Base-by-base conservation (phyloP, 495 filamentous ascomycete genomes). In the Neurospora discreta region DNA sequence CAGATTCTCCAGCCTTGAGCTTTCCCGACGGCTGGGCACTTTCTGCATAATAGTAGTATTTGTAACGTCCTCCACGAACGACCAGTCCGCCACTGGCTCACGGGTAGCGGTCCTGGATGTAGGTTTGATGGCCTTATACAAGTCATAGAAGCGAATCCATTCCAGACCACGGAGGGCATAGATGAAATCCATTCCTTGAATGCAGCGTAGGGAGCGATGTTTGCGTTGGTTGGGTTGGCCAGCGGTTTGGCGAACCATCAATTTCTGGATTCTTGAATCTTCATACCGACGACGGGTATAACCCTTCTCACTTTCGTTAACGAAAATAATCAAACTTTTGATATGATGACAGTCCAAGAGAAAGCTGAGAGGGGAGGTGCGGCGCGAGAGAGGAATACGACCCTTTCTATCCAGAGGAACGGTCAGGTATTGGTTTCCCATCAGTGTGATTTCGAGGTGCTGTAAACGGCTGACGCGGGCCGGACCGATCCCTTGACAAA, bases 111-210 rank as follows among this genome's bases (percentile, higher is more conserved):
- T 67, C 3, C 73, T 58, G 1, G 60, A 18, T 0, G 70, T 13
- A 1, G 60, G 16, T 0, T 69, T 10, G 0, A 60, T 8, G 0
- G 74, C 69, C 26, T 73, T 72, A 39, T 78, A 30, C 0, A 75
- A 60, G 39, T 84, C 82, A 30, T 81, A 80, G 39, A 81, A 82
- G 0, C 76, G 75, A 2, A 84, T 71, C 72, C 72, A 78, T 0
- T 73, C 70, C 70, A 85, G 73, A 1, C 82, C 82, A 3, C 83
- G 81, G 0, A 84, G 78, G 23, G 76, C 58, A 42, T 76, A 77
- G 18, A 85, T 68, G 33, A 74, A 81, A 40, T 85, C 82, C 9
- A 84, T 74, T 0, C 82, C 83, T 36, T 84, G 81, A 0, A 82
- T 41, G 0, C 70, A 78, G 1, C 81, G 75, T 36, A 85, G 75